A percentile compares a stretch with the other conserved stretches of the same genome.
Conservation (phyloP, 371 early-diverging fungal genomes). For the Syncephalastrum monosporum region DNA sequence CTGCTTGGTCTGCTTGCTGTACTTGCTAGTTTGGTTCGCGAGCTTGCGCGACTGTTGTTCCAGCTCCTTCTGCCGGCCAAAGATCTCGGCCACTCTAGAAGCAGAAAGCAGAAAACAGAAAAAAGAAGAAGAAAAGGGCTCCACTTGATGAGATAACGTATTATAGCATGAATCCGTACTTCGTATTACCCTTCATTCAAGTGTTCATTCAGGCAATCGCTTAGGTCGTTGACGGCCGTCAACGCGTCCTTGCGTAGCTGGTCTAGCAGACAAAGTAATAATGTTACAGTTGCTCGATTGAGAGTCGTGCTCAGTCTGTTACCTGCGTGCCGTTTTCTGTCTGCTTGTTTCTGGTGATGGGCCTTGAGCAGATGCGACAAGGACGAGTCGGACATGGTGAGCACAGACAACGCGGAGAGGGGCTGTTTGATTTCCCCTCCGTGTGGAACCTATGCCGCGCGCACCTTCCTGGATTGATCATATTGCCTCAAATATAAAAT, state of each 20-base stretch:
- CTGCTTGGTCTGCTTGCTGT: conserved; percentile 48
- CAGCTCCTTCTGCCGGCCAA: background rate
- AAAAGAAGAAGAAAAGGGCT: too few species aligned
- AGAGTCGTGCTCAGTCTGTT: too few species aligned
- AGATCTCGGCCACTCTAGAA: background rate
- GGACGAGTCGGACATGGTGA: background rate
- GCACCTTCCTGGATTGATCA: background rate
- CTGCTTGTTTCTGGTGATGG: conserved; percentile 5
- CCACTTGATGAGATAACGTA: too few species aligned
- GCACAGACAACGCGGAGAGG: too few species aligned
- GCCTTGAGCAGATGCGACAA: conserved; percentile 2
- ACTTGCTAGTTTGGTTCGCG: background rate
- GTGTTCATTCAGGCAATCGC: background rate
- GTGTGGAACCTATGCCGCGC: background rate
- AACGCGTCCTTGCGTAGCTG: conserved; percentile 1
- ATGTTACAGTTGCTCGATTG: too few species aligned
- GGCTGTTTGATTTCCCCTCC: background rate
- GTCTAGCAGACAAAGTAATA: background rate
- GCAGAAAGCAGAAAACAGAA: too few species aligned
- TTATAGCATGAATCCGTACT: too few species aligned
- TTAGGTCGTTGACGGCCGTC: background rate
- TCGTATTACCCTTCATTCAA: conserved; percentile 3
- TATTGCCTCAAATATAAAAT: background rate
- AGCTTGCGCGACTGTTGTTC: background rate
- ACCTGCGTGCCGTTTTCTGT: conserved; percentile 1